A percentile compares a stretch with the other conserved stretches of the same genome.
phyloP scores from a whole-genome alignment of 371 early-diverging fungal species.

The Gilbertella persicaria region DNA sequence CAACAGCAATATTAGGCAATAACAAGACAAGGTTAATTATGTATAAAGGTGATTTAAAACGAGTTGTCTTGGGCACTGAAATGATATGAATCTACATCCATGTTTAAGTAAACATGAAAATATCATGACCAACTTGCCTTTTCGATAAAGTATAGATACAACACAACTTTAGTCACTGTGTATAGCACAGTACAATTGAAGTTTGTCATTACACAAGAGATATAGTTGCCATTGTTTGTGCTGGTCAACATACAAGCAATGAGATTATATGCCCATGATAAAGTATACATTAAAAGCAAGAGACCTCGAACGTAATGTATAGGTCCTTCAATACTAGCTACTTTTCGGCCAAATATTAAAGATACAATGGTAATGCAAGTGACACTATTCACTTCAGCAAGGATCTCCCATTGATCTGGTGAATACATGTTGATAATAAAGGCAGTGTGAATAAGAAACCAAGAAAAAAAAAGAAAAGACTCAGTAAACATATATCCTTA shows the following conservation, averaged over 20 bases:
- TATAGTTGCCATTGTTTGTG: slow-evolving; percentile 4
- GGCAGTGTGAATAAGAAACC: too few relatives aligned
- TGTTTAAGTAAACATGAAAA: not conserved
- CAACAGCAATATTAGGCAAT: slow-evolving; percentile 41
- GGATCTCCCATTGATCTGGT: slow-evolving; percentile 50
- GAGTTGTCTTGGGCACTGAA: slow-evolving; percentile 40
- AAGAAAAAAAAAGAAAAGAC: not conserved
- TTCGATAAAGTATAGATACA: slow-evolving; percentile 59
- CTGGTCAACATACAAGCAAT: slow-evolving; percentile 18
- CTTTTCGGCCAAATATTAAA: slow-evolving; percentile 56
- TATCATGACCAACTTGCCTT: slow-evolving; percentile 38
- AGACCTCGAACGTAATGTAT: slow-evolving; percentile 52
- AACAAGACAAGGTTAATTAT: slow-evolving; percentile 43
- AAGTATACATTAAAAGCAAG: slow-evolving; percentile 38
- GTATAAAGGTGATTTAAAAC: slow-evolving; percentile 47
- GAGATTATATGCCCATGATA: slow-evolving; percentile 54
- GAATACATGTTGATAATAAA: slow-evolving; percentile 37
- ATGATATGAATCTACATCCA: slow-evolving; percentile 41
- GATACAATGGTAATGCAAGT: slow-evolving; percentile 54
- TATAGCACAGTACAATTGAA: slow-evolving; percentile 44
- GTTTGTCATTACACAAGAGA: slow-evolving; percentile 31
- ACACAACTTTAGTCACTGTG: slow-evolving; percentile 42
- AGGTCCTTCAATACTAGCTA: slow-evolving; percentile 47
- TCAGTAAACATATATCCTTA: not conserved
- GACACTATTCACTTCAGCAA: slow-evolving; percentile 50